Conservation (phyloP, 2,329 filamentous ascomycete genomes). For the Aspergillus melleus region DNA sequence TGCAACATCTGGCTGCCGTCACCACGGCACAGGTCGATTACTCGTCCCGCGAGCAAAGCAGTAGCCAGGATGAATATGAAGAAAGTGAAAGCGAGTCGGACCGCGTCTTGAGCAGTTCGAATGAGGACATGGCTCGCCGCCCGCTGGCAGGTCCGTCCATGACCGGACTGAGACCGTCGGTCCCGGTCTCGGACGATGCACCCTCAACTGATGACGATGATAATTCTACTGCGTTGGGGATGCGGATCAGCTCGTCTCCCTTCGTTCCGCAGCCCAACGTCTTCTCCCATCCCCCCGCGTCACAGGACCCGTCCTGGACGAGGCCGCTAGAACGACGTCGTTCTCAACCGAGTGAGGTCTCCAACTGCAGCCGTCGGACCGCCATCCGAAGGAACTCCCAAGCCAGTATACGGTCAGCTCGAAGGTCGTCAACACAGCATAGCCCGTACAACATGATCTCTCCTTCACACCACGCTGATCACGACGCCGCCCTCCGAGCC, state of each 20-base stretch:
- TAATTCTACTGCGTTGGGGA: constrained; percentile 78
- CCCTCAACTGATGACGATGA: constrained; percentile 63
- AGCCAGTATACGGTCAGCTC: constrained; percentile 31
- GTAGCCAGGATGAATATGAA: constrained; percentile 92
- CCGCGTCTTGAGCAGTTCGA: constrained; percentile 63
- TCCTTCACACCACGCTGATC: constrained; percentile 76
- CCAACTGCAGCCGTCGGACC: constrained; percentile 36
- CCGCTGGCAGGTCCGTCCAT: constrained; percentile 24
- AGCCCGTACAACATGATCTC: constrained; percentile 68
- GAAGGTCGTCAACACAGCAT: constrained; percentile 44
- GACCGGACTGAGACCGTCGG: constrained; percentile 22
- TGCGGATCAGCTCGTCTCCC: constrained; percentile 50
- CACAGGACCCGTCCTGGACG: constrained; percentile 43
- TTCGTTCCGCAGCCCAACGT: constrained; percentile 91
- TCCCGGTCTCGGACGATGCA: constrained; percentile 31
- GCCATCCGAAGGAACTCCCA: constrained; percentile 42
- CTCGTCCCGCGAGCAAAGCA: constrained; percentile 51
- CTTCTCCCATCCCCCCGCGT: constrained; percentile 77
- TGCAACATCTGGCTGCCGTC: constrained; percentile 35
- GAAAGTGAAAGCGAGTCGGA: constrained; percentile 92
- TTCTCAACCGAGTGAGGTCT: constrained; percentile 49
- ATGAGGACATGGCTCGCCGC: constrained; percentile 53
- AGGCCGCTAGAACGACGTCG: constrained; percentile 49
- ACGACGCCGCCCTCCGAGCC: constrained; percentile 88
- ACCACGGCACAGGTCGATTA: constrained; percentile 43